These are phyloP conservation scores for Bacterosira constricta DNA, from an alignment of 108 stramenopile genomes.

Conservation along the genomic window DNA sequence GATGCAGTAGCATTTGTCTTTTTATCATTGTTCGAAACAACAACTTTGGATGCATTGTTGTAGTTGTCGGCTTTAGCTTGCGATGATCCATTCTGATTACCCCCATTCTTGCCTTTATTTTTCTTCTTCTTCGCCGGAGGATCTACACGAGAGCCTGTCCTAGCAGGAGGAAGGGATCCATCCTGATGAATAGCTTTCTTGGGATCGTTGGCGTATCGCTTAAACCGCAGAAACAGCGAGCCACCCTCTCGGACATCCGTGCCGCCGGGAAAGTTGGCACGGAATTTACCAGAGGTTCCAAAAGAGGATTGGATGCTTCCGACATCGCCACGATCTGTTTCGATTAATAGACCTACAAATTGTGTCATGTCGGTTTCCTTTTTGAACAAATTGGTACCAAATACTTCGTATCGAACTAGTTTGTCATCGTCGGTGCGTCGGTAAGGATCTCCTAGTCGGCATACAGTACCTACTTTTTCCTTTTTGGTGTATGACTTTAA, in stretches of 20 bases:
- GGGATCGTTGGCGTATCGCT: constrained; percentile 81
- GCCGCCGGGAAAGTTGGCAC: constrained; percentile 83
- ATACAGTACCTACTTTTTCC: constrained; percentile 65
- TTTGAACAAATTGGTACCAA: constrained; percentile 87
- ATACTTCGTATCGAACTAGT: constrained; percentile 83
- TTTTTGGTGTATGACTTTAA: constrained; percentile 82
- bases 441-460: constrained; percentile 80
- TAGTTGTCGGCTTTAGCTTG: constrained; percentile 23
- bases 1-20: neutral
- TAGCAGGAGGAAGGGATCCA: constrained; percentile 57
- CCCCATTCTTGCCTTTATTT: constrained; percentile 55
- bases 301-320: constrained; percentile 86
- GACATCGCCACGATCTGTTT: constrained; percentile 77
- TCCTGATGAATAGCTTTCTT: constrained; percentile 88
- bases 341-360: constrained; percentile 85
- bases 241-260: constrained; percentile 75
- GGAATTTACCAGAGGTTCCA: constrained; percentile 93
- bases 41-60: neutral
- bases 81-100: constrained; percentile 1
- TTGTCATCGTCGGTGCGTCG: constrained; percentile 69
- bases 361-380: constrained; percentile 89
- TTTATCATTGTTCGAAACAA: constrained; percentile 1
- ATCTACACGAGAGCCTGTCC: constrained; percentile 71
- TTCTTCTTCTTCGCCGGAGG: constrained; percentile 46
- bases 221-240: constrained; percentile 71